Evolutionary conservation across 495 filamentous ascomycete species (phyloP).

Genomic region (Penicillium pancosmium): DNA sequence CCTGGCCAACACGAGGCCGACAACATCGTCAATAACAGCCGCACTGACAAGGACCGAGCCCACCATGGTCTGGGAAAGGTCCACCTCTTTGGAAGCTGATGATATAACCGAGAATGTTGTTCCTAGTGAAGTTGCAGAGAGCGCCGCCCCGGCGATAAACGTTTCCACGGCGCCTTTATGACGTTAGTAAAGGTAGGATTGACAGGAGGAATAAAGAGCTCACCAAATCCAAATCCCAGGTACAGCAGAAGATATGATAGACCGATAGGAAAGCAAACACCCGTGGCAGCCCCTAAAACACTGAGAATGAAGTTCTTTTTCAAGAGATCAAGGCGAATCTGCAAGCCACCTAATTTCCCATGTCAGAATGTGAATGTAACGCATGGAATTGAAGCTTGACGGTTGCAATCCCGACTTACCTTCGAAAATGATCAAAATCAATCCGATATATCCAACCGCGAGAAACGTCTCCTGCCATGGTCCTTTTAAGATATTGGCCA

Average conservation of each 20-base stretch:
- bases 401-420: slow-evolving; percentile 16
- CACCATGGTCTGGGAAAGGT: slow-evolving; percentile 34
- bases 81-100: slow-evolving; percentile 28
- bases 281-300: slow-evolving; percentile 33
- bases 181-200: neutral
- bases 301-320: slow-evolving; percentile 35
- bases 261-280: slow-evolving; percentile 35
- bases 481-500: slow-evolving; percentile 34
- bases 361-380: neutral
- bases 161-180: slow-evolving; percentile 35
- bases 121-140: slow-evolving; percentile 38
- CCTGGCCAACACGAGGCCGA: slow-evolving; percentile 58
- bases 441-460: slow-evolving; percentile 36
- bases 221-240: slow-evolving; percentile 35
- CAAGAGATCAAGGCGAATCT: slow-evolving; percentile 35
- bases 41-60: slow-evolving; percentile 52
- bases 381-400: neutral
- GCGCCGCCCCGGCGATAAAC: slow-evolving; percentile 36
- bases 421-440: slow-evolving; percentile 42
- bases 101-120: slow-evolving; percentile 38
- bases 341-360: slow-evolving; percentile 28
- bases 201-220: neutral
- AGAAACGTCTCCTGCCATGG: slow-evolving; percentile 37
- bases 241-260: slow-evolving; percentile 36
- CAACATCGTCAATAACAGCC: slow-evolving; percentile 80